Evolutionary conservation across 176 grass and related monocot species (phyloP).

Genomic region (Leersia perrieri): DNA sequence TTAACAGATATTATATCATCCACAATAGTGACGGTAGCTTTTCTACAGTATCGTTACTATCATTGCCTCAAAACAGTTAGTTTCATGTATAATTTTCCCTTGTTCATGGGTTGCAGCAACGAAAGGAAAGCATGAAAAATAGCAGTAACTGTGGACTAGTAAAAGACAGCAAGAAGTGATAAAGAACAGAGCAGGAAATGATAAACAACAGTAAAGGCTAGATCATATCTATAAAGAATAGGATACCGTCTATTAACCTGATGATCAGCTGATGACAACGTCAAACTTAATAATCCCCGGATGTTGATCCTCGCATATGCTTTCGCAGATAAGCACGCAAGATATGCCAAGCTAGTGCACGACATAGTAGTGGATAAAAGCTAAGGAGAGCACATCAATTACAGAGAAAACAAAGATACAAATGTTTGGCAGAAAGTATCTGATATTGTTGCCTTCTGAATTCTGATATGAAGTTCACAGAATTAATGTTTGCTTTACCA

Average conservation of each 20-base stretch:
- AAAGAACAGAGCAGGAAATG: no score
- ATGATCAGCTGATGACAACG: no score
- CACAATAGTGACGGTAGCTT: no score
- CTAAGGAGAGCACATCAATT: neutral
- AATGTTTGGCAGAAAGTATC: slow-evolving; percentile 9
- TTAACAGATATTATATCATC: neutral
- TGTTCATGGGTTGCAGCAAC: neutral
- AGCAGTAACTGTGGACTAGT: neutral
- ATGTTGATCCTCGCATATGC: slow-evolving; percentile 10
- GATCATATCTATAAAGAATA: neutral
- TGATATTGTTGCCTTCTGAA: neutral
- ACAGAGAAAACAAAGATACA: neutral
- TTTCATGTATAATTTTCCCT: neutral
- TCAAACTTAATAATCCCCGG: neutral
- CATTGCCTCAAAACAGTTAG: neutral
- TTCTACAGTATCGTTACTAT: no score
- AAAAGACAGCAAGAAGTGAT: neutral
- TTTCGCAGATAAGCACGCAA: neutral
- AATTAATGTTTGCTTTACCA: neutral
- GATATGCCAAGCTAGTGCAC: neutral
- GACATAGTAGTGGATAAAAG: neutral
- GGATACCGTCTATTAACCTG: neutral
- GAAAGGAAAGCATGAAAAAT: neutral
- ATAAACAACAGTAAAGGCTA: neutral
- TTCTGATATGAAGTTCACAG: slow-evolving; percentile 4